Percentiles rank a stretch among this genome's conserved stretches.
Conservation (phyloP, 108 stramenopile species). For the Chaetoceros tenuissimus region DNA sequence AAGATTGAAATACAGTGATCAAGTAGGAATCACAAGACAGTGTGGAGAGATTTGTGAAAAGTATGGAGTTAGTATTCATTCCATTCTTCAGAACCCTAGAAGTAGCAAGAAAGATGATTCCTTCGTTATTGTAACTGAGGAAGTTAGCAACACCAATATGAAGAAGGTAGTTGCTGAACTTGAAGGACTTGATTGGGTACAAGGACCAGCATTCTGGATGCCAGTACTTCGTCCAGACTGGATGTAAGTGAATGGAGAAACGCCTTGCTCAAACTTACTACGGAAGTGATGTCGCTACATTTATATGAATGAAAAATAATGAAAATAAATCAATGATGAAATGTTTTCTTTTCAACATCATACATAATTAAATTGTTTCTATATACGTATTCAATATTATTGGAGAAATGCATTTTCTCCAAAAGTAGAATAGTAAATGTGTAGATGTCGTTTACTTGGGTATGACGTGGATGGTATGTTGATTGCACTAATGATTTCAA, state of each 20-base stretch:
- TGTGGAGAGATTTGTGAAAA: slow-evolving; percentile 81
- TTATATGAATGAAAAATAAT: no score
- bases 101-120: slow-evolving; percentile 61
- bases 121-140: slow-evolving; percentile 81
- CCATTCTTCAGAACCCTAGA: slow-evolving; percentile 78
- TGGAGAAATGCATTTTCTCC: no score
- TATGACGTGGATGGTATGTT: no score
- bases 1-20: slow-evolving; percentile 65
- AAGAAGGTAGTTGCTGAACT: slow-evolving; percentile 62
- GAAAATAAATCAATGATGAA: no score
- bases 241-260: slow-evolving; percentile 20
- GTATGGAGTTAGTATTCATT: slow-evolving; percentile 76
- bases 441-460: no score
- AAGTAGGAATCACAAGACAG: slow-evolving; percentile 71
- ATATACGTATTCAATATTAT: no score
- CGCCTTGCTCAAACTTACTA: no score
- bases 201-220: slow-evolving; percentile 77
- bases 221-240: slow-evolving; percentile 73
- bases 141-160: slow-evolving; percentile 52
- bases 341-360: no score
- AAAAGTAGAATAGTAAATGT: no score
- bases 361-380: no score
- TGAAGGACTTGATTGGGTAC: slow-evolving; percentile 74
- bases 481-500: no score
- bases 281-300: no score